Evolutionary conservation across 2,329 filamentous ascomycete genomes (phyloP).

Genomic region (Aspergillus melleus): DNA sequence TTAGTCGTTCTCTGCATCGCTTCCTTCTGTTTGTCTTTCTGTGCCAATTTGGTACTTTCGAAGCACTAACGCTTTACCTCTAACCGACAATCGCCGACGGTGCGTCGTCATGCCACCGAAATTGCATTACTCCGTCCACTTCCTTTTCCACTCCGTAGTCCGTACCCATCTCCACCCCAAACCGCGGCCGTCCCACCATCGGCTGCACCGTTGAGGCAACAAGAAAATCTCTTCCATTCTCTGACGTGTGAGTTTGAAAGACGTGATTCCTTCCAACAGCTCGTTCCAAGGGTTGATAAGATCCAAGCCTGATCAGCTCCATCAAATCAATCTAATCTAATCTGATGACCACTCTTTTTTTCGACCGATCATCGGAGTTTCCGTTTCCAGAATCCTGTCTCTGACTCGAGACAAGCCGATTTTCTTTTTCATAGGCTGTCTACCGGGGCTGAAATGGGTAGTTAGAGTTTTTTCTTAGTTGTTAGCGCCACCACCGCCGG

Average conservation of each 20-base stretch:
- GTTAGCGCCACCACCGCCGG: background rate
- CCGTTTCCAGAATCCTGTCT: background rate
- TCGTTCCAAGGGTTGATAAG: background rate
- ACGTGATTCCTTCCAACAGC: background rate
- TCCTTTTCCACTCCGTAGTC: background rate
- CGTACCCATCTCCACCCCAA: background rate
- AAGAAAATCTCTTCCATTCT: background rate
- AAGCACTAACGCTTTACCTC: background rate
- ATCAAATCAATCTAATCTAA: slow-evolving; percentile 11
- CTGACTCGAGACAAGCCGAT: background rate
- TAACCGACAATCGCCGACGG: background rate
- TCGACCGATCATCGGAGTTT: background rate
- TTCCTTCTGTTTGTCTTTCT: background rate
- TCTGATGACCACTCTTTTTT: background rate
- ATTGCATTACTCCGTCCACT: background rate
- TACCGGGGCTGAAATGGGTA: background rate
- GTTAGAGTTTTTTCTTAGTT: background rate
- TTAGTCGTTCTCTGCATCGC: background rate
- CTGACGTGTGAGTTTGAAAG: background rate
- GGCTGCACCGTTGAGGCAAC: background rate
- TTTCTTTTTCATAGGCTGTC: background rate
- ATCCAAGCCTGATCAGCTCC: background rate
- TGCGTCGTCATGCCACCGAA: background rate
- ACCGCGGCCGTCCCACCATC: background rate
- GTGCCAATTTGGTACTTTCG: background rate